Percentiles rank a stretch among this genome's conserved stretches.
Conservation (phyloP, 768 basidiomycete species). For the Sporobolomyces phaffii region DNA sequence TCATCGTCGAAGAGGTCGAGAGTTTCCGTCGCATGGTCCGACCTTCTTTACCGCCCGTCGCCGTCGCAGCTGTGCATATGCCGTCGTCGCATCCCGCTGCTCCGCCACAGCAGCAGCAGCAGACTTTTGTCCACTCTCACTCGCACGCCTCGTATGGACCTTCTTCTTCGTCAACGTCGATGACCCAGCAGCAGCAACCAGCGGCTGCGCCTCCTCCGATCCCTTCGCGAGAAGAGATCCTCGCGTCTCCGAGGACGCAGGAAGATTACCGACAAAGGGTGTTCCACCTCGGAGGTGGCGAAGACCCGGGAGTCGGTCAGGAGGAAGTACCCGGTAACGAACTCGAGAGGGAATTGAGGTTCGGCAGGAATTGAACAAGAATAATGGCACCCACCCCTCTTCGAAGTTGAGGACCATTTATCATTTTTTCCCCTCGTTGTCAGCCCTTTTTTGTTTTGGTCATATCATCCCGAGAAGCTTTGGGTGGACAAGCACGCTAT, state of each 20-base stretch:
- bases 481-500: too few relatives aligned
- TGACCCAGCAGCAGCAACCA: not conserved
- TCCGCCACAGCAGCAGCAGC: not conserved
- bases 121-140: not conserved
- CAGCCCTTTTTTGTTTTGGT: too few relatives aligned
- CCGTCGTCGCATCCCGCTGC: too few relatives aligned
- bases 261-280: constrained; percentile 8
- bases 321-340: constrained; percentile 81
- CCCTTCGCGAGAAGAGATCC: constrained; percentile 72
- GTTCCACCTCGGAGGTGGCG: constrained; percentile 57
- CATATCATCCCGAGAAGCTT: too few relatives aligned
- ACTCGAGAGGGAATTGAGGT: constrained; percentile 71
- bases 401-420: too few relatives aligned
- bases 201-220: constrained; percentile 55
- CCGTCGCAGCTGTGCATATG: too few relatives aligned
- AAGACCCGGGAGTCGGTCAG: constrained; percentile 42
- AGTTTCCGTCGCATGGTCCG: constrained; percentile 58
- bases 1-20: constrained; percentile 89
- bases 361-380: constrained; percentile 19
- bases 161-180: constrained; percentile 13
- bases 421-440: too few relatives aligned
- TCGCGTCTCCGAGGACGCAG: constrained; percentile 60
- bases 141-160: constrained; percentile 14
- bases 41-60: constrained; percentile 4
- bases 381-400: not conserved